These are phyloP conservation scores for Xylaria palmicola DNA, from an alignment of 495 filamentous ascomycete genomes.

Conservation along the genomic window DNA sequence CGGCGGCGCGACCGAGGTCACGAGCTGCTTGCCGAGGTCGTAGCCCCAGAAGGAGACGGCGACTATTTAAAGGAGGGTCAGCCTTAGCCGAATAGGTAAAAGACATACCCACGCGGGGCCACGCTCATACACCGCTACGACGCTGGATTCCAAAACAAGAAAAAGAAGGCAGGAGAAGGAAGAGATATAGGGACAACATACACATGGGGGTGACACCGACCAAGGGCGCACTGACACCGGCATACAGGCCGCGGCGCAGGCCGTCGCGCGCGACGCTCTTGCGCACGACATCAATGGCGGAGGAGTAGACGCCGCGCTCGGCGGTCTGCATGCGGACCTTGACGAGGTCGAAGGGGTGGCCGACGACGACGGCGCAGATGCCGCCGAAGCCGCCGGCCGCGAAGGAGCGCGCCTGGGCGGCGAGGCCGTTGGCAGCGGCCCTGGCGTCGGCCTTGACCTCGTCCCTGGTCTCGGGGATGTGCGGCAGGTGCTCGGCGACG, in stretches of 20 bases:
- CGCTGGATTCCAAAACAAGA: background rate
- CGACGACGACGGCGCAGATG: slow-evolving; percentile 87
- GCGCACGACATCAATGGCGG: slow-evolving; percentile 87
- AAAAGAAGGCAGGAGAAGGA: background rate
- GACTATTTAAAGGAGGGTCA: slow-evolving; percentile 50
- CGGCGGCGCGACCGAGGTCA: slow-evolving; percentile 65
- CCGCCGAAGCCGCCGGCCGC: slow-evolving; percentile 90
- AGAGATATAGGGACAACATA: slow-evolving; percentile 48
- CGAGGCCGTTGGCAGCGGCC: slow-evolving; percentile 45
- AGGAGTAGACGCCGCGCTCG: slow-evolving; percentile 85
- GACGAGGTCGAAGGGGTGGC: slow-evolving; percentile 96
- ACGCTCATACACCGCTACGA: background rate
- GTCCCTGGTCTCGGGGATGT: slow-evolving; percentile 51
- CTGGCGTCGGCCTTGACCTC: slow-evolving; percentile 49
- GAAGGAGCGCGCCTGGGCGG: slow-evolving; percentile 67
- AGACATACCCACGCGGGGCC: background rate
- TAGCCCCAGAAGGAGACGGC: slow-evolving; percentile 99
- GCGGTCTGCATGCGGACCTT: slow-evolving; percentile 97
- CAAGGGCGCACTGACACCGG: slow-evolving; percentile 92
- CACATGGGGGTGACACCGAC: slow-evolving; percentile 98
- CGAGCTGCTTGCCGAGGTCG: slow-evolving; percentile 87
- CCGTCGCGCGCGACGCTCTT: slow-evolving; percentile 89
- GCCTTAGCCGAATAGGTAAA: background rate
- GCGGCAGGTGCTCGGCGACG: slow-evolving; percentile 39
- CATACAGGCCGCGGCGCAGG: slow-evolving; percentile 79